Base-by-base conservation (phyloP, 2,329 filamentous ascomycete genomes). In the Ceratocystiopsis brevicomis region DNA sequence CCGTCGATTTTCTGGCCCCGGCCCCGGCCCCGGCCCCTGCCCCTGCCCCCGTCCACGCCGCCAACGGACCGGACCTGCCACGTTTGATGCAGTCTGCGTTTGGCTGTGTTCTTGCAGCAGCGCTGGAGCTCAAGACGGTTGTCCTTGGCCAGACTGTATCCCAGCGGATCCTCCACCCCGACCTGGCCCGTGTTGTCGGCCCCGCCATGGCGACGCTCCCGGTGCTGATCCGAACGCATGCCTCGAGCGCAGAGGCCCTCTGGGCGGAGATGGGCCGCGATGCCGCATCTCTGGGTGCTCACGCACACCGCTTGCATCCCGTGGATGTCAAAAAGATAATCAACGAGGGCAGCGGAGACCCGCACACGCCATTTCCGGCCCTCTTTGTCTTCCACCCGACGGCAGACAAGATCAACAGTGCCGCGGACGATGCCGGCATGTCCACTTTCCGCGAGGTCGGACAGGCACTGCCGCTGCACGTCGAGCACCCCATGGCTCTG, bases 401-500 rank as follows among this genome's bases (percentile, higher is more conserved):
- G 14, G 17, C 19, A 1, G 40, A 42, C 6, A 15, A 37, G n/a
- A n/a, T n/a, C n/a, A 21, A 21, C 19, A 21, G 19, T 6, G 19
- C 19, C 19, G 19, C 19, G 19, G 19, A 21, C 19, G 2, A 21
- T 18, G 4, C 15, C 13, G 38, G 19, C 18, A 13, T 35, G 1
- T 17, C 43, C 10, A 17, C 57, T 2, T 62, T 59, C 53, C 46
- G 39, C 3, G 52, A 56, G 39, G 39, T 53, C 4, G 54, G 56
- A 14, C 53, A 58, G 46, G 48, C 54, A 6, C 48, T 61, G 19
- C 53, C 54, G 1, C 52, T 63, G 14, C 53, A 56, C 33, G 61
- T 64, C 6, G 61, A 64, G 41, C 61, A 63, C 45, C 53, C 59
- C 1, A 53, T 63, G 48, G 61, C 61, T 3, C 50, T 64, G 40